phyloP scores from a whole-genome alignment of 495 filamentous ascomycete genomes.

The Oleoguttula mirabilis region DNA sequence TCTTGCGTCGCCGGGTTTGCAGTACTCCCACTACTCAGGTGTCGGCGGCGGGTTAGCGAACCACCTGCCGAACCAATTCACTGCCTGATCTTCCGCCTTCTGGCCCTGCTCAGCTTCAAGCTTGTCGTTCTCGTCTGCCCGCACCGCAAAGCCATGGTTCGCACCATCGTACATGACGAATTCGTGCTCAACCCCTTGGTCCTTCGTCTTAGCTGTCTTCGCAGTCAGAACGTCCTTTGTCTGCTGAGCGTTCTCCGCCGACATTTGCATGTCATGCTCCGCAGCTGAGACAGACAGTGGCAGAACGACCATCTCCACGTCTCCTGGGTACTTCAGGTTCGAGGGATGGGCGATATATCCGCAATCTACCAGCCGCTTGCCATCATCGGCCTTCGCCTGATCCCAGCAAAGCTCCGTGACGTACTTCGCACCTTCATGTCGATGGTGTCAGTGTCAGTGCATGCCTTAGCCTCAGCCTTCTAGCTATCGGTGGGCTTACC shows the following conservation, averaged over 20 bases:
- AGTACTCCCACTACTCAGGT: no score
- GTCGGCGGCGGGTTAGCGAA: constrained; percentile 21
- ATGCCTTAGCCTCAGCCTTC: no score
- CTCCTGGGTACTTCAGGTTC: constrained; percentile 38
- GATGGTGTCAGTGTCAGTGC: no score
- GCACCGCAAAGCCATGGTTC: constrained; percentile 49
- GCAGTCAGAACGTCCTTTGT: constrained; percentile 35
- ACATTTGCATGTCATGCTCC: constrained; percentile 39
- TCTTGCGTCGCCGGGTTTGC: no score
- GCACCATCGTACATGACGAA: constrained; percentile 44
- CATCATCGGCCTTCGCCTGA: constrained; percentile 19
- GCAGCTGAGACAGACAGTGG: constrained; percentile 47
- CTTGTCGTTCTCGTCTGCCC: constrained; percentile 35
- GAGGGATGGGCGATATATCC: constrained; percentile 46
- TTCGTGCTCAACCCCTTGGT: constrained; percentile 31
- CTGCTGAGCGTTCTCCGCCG: constrained; percentile 28
- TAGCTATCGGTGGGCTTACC: no score
- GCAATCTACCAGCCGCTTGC: constrained; percentile 37
- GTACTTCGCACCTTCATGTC: constrained; percentile 20
- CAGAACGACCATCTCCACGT: constrained; percentile 40
- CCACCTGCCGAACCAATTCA: constrained; percentile 41
- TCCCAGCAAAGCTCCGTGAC: constrained; percentile 21
- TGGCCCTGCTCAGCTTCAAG: constrained; percentile 34
- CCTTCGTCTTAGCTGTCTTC: constrained; percentile 30
- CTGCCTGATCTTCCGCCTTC: constrained; percentile 42